Evolutionary conservation across 2,329 filamentous ascomycete genomes (phyloP).

Genomic region (Dendrostoma leiphaemia): DNA sequence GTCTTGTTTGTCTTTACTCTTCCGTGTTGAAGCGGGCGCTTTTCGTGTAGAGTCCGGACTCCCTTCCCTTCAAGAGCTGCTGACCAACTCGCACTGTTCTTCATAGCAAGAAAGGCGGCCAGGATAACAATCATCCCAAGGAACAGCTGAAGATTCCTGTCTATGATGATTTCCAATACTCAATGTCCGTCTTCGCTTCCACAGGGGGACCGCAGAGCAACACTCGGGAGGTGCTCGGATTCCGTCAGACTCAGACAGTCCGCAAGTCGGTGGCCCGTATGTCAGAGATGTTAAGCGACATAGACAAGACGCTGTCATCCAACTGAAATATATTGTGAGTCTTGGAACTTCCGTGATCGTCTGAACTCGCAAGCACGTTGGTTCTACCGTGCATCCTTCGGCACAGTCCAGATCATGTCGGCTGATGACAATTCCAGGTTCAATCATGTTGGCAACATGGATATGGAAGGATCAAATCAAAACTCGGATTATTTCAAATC

Average conservation of each 20-base stretch:
- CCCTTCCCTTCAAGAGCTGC: neutral
- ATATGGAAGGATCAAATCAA: too few relatives aligned
- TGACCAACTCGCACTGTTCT: neutral
- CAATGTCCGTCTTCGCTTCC: neutral
- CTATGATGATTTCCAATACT: constrained; percentile 2
- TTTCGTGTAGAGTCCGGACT: neutral
- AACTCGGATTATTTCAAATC: too few relatives aligned
- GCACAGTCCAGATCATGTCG: too few relatives aligned
- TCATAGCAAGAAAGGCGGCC: neutral
- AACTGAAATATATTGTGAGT: neutral
- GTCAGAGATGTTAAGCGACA: neutral
- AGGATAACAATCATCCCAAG: neutral
- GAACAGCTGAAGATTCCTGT: constrained; percentile 2
- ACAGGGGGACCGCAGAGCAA: neutral
- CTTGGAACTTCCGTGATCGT: neutral
- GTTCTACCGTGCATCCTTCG: too few relatives aligned
- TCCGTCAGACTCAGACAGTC: constrained; percentile 1
- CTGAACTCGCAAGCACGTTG: neutral
- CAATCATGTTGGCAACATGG: too few relatives aligned
- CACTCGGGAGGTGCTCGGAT: constrained; percentile 1
- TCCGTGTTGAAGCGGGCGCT: too few relatives aligned
- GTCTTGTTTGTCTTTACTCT: too few relatives aligned
- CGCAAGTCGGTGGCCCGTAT: constrained; percentile 2
- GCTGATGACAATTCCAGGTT: too few relatives aligned
- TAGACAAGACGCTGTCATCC: neutral